phyloP scores from a whole-genome alignment of 2,329 filamentous ascomycete species.

The Diaporthe destruens region DNA sequence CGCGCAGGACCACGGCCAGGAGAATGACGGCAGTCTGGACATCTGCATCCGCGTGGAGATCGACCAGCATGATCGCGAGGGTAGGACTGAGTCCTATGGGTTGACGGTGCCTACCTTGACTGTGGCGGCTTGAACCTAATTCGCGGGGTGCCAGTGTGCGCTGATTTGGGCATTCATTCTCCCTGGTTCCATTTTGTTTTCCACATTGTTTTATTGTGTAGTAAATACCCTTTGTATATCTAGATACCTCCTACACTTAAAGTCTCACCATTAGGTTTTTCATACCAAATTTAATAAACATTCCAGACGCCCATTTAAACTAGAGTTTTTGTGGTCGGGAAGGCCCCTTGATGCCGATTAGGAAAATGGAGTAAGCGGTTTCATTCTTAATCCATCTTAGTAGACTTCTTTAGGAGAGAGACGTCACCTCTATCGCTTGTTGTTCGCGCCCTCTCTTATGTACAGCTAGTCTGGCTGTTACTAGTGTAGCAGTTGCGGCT shows the following conservation, averaged over 20 bases:
- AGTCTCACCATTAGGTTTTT: neutral
- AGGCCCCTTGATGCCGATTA: no score
- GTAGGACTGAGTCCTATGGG: slow-evolving; percentile 85
- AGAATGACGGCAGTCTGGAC: slow-evolving; percentile 75
- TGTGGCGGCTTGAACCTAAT: neutral
- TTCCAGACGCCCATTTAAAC: neutral
- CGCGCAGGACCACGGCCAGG: slow-evolving; percentile 64
- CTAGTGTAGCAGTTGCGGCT: no score
- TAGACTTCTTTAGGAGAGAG: no score
- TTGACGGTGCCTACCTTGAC: slow-evolving; percentile 82
- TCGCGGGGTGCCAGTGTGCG: neutral
- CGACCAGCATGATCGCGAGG: slow-evolving; percentile 83
- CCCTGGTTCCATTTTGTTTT: neutral
- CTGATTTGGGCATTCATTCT: neutral
- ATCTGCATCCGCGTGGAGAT: slow-evolving; percentile 90
- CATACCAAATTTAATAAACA: neutral
- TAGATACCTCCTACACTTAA: slow-evolving; percentile 15
- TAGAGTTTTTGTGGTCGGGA: neutral
- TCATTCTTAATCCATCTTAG: no score
- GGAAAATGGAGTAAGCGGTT: no score
- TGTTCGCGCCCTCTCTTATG: no score
- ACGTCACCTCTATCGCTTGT: no score
- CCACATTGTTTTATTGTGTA: slow-evolving; percentile 4
- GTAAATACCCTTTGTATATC: slow-evolving; percentile 31
- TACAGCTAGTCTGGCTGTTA: no score